phyloP scores from a whole-genome alignment of 441 rosid species.

The Populus trichocarpa region DNA sequence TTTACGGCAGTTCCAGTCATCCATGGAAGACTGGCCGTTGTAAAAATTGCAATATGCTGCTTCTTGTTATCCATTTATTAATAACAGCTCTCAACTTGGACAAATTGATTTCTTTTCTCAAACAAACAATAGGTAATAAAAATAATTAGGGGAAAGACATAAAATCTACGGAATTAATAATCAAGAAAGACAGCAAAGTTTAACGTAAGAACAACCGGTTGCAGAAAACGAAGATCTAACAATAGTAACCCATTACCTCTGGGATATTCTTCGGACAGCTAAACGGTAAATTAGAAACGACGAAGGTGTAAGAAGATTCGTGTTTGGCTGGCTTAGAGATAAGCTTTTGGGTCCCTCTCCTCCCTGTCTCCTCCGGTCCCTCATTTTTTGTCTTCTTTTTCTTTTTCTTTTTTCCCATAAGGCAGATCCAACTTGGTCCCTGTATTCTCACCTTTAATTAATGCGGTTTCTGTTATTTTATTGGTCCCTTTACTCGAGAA shows the following conservation, averaged over 20 bases:
- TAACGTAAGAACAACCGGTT: neutral
- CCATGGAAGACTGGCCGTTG: slow-evolving; percentile 98
- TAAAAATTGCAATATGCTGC: slow-evolving; percentile 73
- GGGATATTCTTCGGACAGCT: neutral
- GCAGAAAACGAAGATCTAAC: neutral
- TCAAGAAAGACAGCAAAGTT: neutral
- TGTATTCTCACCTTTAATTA: neutral
- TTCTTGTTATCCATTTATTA: slow-evolving; percentile 48
- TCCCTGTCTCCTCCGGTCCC: neutral
- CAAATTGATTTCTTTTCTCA: neutral
- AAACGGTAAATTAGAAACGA: neutral
- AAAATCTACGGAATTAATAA: neutral
- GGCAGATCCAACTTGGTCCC: neutral
- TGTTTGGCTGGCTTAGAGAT: neutral
- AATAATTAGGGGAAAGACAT: neutral
- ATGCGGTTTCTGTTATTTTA: neutral
- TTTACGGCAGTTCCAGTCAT: slow-evolving; percentile 97
- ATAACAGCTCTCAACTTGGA: slow-evolving; percentile 16
- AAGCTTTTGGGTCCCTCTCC: neutral
- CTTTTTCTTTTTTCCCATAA: too few species aligned
- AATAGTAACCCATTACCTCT: neutral
- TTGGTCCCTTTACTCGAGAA: neutral
- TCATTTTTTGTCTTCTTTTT: too few species aligned
- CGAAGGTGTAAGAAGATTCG: neutral
- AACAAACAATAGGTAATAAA: too few species aligned